Evolutionary conservation across 305 asterid genomes (phyloP).

Genomic region (Solanum hybrid): DNA sequence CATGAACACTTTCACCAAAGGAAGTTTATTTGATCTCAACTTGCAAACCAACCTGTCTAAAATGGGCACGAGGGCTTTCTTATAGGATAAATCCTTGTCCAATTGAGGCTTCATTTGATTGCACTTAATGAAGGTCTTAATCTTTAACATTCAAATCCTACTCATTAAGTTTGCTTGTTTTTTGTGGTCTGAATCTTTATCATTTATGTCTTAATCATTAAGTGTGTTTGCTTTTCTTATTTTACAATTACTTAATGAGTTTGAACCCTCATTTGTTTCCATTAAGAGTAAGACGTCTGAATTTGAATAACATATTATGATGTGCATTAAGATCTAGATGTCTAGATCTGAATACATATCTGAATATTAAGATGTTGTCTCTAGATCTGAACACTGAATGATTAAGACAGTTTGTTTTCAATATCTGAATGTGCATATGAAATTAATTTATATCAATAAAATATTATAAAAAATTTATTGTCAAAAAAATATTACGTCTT

Average conservation of each 20-base stretch:
- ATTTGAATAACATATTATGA: too few species aligned
- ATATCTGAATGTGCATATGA: too few species aligned
- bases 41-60: not conserved
- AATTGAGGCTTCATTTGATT: not conserved
- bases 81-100: not conserved
- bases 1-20: not conserved
- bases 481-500: too few species aligned
- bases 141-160: not conserved
- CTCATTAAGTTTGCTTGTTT: not conserved
- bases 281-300: too few species aligned
- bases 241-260: not conserved
- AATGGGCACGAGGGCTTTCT: not conserved
- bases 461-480: too few species aligned
- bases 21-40: not conserved
- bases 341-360: too few species aligned
- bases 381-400: too few species aligned
- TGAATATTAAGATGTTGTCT: too few species aligned
- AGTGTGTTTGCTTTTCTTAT: not conserved
- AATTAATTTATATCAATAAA: too few species aligned
- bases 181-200: not conserved
- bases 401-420: too few species aligned
- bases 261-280: not conserved
- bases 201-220: not conserved
- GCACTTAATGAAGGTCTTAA: not conserved
- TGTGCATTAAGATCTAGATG: too few species aligned